These are phyloP conservation scores for Boletus sp. DNA, from an alignment of 768 basidiomycete genomes.

Conservation along the genomic window DNA sequence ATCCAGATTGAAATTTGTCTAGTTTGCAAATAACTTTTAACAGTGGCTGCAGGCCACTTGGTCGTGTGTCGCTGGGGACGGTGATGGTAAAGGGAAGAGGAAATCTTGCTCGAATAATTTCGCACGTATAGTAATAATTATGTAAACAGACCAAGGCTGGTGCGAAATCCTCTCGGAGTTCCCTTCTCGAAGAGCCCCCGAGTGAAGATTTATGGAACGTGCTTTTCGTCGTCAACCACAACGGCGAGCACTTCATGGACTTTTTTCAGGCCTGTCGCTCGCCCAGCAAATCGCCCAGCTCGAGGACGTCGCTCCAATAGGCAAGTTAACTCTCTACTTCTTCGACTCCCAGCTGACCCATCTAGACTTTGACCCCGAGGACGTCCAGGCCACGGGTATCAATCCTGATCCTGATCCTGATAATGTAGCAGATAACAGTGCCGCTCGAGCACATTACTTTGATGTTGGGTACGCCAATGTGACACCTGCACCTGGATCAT, in stretches of 20 bases:
- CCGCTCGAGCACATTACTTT: slow-evolving; percentile 73
- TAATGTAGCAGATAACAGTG: slow-evolving; percentile 31
- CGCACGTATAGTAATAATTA: slow-evolving; percentile 30
- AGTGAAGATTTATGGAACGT: slow-evolving; percentile 28
- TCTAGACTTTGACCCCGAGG: slow-evolving; percentile 76
- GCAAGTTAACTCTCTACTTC: slow-evolving; percentile 39
- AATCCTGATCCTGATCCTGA: slow-evolving; percentile 39
- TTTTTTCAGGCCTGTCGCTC: slow-evolving; percentile 49
- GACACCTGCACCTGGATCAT: background rate
- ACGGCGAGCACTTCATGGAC: slow-evolving; percentile 2
- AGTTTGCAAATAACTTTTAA: slow-evolving; percentile 8
- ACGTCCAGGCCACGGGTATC: slow-evolving; percentile 45
- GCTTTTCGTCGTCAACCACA: slow-evolving; percentile 10
- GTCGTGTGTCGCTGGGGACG: slow-evolving; percentile 31
- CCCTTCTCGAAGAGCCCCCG: background rate
- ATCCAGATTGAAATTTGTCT: slow-evolving; percentile 37
- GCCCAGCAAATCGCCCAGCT: slow-evolving; percentile 83
- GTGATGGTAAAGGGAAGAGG: slow-evolving; percentile 29
- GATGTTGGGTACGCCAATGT: slow-evolving; percentile 68
- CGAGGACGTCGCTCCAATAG: slow-evolving; percentile 64
- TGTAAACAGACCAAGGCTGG: slow-evolving; percentile 25
- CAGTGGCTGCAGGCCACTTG: slow-evolving; percentile 32
- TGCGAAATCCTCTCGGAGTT: slow-evolving; percentile 6
- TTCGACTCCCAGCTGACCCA: slow-evolving; percentile 7
- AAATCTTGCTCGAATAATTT: slow-evolving; percentile 19